Base-by-base conservation (phyloP, 2,329 filamentous ascomycete genomes). In the Alternaria metachromatica region DNA sequence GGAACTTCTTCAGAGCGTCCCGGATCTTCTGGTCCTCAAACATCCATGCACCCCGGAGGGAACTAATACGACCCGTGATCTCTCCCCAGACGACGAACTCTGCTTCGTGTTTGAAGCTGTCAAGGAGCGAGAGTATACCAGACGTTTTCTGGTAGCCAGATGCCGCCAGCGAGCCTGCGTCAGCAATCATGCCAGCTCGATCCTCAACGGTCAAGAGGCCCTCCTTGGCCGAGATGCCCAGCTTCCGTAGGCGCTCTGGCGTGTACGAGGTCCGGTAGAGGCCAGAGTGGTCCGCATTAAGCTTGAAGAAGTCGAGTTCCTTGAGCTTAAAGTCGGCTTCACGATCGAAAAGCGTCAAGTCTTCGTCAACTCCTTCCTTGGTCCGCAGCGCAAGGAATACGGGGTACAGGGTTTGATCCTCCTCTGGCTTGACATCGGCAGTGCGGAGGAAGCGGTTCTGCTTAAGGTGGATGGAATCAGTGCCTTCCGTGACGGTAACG, bases 61-160 rank as follows among this genome's bases (percentile, higher is more conserved):
- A 86, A 23, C 87, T 88, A 63, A 97, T 87, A 50, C 94, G 90
- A 49, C 91, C 87, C 54, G 94, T 87, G 63, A 98, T 92, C 80
- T 97, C 94, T 70, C 93, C 94, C 95, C 95, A 98, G 4, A 98
- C 95, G 43, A 97, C 92, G 70, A 94, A 97, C 74, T 97, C 92
- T 1, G 89, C 85, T 82, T 98, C 95, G 65, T 82, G 84, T 75
- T 90, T 88, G 77, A 98, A 96, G 54, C 92, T 90, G 79, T 96
- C 92, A 58, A 98, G 86, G 13, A 98, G 86, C 58, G 91, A 94
- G 46, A 98, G 83, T 56, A 97, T 87, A 12, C 93, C 94, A 15
- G 94, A 97, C 0, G 95, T 97, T 85, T 93, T 96, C 80, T 97
- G 93, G 80, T 97, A 97, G 30, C 95, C 95, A 51, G 94, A 96